phyloP scores from a whole-genome alignment of 2,329 filamentous ascomycete species.

The Bisporella sp. region DNA sequence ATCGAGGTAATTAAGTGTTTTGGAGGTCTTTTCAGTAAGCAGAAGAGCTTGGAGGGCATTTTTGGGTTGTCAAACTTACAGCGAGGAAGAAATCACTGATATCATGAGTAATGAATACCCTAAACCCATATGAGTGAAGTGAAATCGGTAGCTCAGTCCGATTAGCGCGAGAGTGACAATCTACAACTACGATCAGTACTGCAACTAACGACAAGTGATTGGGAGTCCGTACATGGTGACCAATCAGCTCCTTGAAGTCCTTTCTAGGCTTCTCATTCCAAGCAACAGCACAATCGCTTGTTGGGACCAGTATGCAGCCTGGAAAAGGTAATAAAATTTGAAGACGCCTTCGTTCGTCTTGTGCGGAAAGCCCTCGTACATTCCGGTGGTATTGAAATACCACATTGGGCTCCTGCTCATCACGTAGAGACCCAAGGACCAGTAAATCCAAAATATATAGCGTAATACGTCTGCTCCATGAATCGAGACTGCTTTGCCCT shows the following conservation, averaged over 20 bases:
- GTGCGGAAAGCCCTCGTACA: conserved; percentile 88
- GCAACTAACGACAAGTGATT: neutral
- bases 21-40: conserved; percentile 59
- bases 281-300: conserved; percentile 85
- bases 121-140: conserved; percentile 91
- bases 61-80: conserved; percentile 42
- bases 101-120: conserved; percentile 90
- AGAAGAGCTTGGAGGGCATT: neutral
- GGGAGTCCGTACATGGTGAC: conserved; percentile 70
- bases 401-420: conserved; percentile 85
- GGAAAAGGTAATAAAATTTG: conserved; percentile 93
- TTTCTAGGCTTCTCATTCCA: conserved; percentile 89
- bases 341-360: conserved; percentile 70
- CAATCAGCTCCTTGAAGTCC: conserved; percentile 88
- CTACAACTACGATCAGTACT: neutral
- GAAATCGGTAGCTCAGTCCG: conserved; percentile 82
- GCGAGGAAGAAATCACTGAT: conserved; percentile 94
- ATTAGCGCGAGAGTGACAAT: conserved; percentile 77
- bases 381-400: conserved; percentile 89
- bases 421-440: conserved; percentile 81
- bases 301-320: conserved; percentile 92
- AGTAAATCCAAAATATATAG: conserved; percentile 78
- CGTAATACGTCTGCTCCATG: conserved; percentile 94
- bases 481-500: conserved; percentile 80
- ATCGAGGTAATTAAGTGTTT: conserved; percentile 86